These are phyloP conservation scores for Scenedesmus sp. DNA, from an alignment of 163 green algal species.

Conservation along the genomic window DNA sequence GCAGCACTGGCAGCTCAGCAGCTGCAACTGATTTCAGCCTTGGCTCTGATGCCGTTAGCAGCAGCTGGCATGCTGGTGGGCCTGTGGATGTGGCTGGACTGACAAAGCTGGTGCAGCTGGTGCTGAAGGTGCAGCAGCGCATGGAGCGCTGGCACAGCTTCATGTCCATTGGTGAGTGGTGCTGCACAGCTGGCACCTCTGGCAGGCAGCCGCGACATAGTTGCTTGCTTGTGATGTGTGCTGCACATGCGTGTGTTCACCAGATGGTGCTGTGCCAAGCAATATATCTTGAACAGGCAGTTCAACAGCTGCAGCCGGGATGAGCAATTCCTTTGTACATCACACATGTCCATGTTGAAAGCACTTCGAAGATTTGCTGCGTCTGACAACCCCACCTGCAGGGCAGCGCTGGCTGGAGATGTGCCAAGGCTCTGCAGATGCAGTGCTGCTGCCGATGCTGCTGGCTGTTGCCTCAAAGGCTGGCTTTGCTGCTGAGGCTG, in stretches of 20 bases:
- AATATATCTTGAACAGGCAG: background rate
- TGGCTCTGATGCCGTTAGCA: slow-evolving; percentile 61
- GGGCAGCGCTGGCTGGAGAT: slow-evolving; percentile 56
- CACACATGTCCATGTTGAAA: background rate
- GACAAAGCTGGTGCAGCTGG: slow-evolving; percentile 54
- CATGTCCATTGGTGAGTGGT: slow-evolving; percentile 54
- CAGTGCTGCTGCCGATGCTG: slow-evolving; percentile 68
- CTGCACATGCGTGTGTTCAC: background rate
- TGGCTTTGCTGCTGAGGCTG: slow-evolving; percentile 48
- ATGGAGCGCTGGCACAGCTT: slow-evolving; percentile 65
- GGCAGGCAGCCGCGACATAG: no score
- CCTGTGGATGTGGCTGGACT: slow-evolving; percentile 69
- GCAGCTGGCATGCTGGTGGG: slow-evolving; percentile 63
- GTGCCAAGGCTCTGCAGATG: slow-evolving; percentile 65
- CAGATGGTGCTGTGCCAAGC: background rate
- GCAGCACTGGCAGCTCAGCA: background rate
- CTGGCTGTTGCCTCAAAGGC: slow-evolving; percentile 53
- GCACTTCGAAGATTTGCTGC: background rate
- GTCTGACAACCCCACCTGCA: background rate
- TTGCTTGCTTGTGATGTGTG: background rate
- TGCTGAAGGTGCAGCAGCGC: slow-evolving; percentile 59
- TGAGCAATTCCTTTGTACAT: background rate
- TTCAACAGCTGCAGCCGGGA: background rate
- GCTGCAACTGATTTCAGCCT: slow-evolving; percentile 45
- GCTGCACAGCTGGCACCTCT: background rate